Base-by-base conservation (phyloP, 164 flowering plant species). In the Vitis riparia region DNA sequence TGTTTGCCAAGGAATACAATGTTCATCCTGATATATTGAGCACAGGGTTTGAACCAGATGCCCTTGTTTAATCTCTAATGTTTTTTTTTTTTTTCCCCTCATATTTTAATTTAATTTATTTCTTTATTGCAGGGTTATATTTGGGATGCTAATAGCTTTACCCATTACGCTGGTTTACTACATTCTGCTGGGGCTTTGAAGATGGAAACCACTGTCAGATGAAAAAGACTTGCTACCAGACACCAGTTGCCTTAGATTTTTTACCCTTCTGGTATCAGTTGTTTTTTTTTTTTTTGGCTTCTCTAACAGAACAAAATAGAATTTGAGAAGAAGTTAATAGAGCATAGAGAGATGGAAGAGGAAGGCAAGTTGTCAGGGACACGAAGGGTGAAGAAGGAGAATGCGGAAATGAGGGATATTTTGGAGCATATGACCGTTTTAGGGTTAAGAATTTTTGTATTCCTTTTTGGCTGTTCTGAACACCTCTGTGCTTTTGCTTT, bases 121-220 rank as follows among this genome's bases (percentile, higher is more conserved):
- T 27, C 62, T 51, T 29, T 50, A 53, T 67, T 85, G 79, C 93
- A 94, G 98, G 80, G 98, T 94, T 59, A 94, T 94, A 69, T 94
- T 94, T 80, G 98, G 98, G 56, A 94, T 94, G 98, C 77, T 94
- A 51, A 84, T 94, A 23, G 98, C 98, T 23, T 90, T 94, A 1
- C 98, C 98, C n/a, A 92, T 94, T 49, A 92, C 98, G 23, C 84
- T 94, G 10, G 88, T 92, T n/a, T 94, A 94, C 88, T 94, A 94
- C 84, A 89, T 94, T 50, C 71, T 94, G 77, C 85, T 93, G 75
- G 98, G 96, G 27, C 90, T 93, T 14, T 90, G 83, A 82, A 72
- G 74, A 13, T 9, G 48, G 48, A 17, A 23, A n/a, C 37, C 13
- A 17, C 52, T 13, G 37, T 17, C 17, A 51, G 51, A 62, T 4